These are phyloP conservation scores for Zelopaecilomyces penicillatus DNA, from an alignment of 2,329 filamentous ascomycete species.

Conservation along the genomic window DNA sequence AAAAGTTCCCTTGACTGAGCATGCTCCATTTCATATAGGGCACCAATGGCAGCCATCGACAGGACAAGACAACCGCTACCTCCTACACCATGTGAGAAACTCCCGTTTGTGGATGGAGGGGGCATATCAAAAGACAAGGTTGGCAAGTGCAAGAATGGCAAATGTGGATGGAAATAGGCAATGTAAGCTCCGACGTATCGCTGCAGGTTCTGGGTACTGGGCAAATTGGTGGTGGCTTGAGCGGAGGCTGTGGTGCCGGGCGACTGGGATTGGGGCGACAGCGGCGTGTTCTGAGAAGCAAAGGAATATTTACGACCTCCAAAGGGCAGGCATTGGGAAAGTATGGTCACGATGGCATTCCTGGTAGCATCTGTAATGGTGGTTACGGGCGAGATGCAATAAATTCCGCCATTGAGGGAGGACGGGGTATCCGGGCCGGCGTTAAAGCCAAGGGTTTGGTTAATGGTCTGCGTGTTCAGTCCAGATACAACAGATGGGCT, in stretches of 20 bases:
- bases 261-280: conserved; percentile 43
- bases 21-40: conserved; percentile 80
- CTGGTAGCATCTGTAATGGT: conserved; percentile 59
- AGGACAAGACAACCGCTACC: conserved; percentile 80
- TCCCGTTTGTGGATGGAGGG: conserved; percentile 49
- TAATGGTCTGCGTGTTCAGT: conserved; percentile 52
- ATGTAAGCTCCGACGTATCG: conserved; percentile 87
- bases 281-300: conserved; percentile 44
- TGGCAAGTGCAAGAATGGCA: conserved; percentile 89
- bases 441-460: conserved; percentile 56
- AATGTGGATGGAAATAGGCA: conserved; percentile 83
- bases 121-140: conserved; percentile 84
- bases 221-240: conserved; percentile 52
- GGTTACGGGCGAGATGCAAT: conserved; percentile 49
- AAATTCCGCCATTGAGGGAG: conserved; percentile 58
- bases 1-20: conserved; percentile 76
- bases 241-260: conserved; percentile 41
- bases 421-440: conserved; percentile 63
- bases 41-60: conserved; percentile 72
- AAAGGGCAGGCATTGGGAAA: conserved; percentile 49
- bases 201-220: conserved; percentile 77
- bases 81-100: conserved; percentile 51
- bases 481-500: conserved; percentile 64
- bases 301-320: conserved; percentile 57
- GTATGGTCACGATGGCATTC: conserved; percentile 50